Conservation (phyloP, 257 asterid species). For the Scutellaria minor region DNA sequence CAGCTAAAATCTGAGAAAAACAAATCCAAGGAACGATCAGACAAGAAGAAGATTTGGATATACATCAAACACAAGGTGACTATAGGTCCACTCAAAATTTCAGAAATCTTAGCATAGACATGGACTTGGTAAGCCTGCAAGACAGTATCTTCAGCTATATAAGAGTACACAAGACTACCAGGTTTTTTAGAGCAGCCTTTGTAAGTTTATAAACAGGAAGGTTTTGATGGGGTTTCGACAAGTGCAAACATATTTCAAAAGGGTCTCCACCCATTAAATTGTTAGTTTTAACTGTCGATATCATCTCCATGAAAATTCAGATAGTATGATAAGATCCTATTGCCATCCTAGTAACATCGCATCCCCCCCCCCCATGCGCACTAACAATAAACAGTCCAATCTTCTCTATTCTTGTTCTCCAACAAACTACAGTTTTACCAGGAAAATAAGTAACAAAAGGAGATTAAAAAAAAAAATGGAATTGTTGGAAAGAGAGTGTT, state of each 20-base stretch:
- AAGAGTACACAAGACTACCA: neutral
- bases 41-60: neutral
- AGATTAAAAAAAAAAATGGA: conserved; percentile 15
- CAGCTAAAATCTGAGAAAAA: neutral
- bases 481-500: conserved; percentile 49
- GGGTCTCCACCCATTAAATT: neutral
- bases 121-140: neutral
- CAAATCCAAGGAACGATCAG: neutral
- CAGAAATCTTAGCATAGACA: neutral
- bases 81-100: neutral
- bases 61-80: conserved; percentile 5
- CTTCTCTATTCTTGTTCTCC: conserved; percentile 18
- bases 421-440: conserved; percentile 7
- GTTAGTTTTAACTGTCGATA: neutral
- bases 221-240: neutral
- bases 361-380: neutral
- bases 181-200: neutral
- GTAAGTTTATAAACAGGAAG: neutral
- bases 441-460: conserved; percentile 8
- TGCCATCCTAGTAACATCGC: neutral
- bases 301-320: conserved; percentile 3
- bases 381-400: neutral
- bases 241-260: neutral
- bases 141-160: neutral
- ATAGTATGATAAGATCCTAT: conserved; percentile 1